phyloP scores from a whole-genome alignment of 2,329 filamentous ascomycete species.

The Chlorencoelia australis region DNA sequence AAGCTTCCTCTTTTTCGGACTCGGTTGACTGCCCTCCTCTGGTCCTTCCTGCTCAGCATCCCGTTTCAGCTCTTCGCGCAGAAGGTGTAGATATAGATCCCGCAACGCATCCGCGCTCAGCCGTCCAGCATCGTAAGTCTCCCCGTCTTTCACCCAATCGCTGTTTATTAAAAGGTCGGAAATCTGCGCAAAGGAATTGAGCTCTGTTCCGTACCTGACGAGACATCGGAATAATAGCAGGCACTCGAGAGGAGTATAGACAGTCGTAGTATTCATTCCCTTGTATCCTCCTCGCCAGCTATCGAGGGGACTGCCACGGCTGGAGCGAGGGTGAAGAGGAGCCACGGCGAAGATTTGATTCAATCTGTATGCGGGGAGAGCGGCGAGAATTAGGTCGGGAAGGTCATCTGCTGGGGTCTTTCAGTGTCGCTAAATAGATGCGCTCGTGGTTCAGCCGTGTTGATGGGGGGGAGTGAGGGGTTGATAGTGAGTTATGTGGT shows the following conservation, averaged over 20 bases:
- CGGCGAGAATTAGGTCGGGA: too few species aligned
- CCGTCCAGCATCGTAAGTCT: conserved; percentile 61
- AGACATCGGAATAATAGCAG: conserved; percentile 77
- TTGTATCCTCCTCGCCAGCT: conserved; percentile 43
- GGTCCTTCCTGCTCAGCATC: conserved; percentile 32
- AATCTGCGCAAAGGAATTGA: conserved; percentile 55
- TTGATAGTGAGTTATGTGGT: too few species aligned
- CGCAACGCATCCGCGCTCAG: conserved; percentile 70
- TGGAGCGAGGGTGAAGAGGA: conserved; percentile 43
- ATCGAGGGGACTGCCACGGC: conserved; percentile 45
- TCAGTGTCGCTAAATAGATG: too few species aligned
- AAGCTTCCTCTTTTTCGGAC: conserved; percentile 66
- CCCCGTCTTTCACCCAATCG: conserved; percentile 58
- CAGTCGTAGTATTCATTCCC: conserved; percentile 47
- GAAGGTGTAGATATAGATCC: conserved; percentile 64
- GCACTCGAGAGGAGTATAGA: conserved; percentile 78
- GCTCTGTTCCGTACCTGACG: conserved; percentile 54
- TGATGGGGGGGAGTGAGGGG: too few species aligned
- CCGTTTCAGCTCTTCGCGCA: conserved; percentile 59
- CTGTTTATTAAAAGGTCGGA: conserved; percentile 68
- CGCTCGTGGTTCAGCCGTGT: too few species aligned
- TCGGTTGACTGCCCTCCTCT: conserved; percentile 38
- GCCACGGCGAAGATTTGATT: conserved; percentile 37
- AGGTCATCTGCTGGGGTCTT: too few species aligned
- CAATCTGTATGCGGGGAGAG: too few species aligned